phyloP scores from a whole-genome alignment of 2,329 filamentous ascomycete species.

The Arthroderma uncinatum region DNA sequence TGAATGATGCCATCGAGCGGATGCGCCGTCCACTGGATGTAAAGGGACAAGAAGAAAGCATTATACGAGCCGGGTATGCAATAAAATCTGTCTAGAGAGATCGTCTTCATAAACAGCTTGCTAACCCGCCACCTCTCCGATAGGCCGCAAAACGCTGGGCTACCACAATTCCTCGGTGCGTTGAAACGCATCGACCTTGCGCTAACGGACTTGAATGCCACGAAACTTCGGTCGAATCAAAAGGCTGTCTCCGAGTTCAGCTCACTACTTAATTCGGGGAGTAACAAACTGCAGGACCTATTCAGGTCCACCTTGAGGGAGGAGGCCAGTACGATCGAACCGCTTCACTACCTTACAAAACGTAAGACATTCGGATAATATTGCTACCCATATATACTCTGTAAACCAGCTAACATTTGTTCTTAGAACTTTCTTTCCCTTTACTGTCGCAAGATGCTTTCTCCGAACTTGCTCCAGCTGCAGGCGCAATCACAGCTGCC shows the following conservation, averaged over 20 bases:
- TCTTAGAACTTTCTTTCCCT: conserved; percentile 59
- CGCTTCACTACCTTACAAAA: conserved; percentile 86
- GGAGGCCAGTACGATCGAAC: conserved; percentile 70
- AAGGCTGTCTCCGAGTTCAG: conserved; percentile 72
- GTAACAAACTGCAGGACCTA: conserved; percentile 69
- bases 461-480: conserved; percentile 66
- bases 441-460: conserved; percentile 64
- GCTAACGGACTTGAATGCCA: conserved; percentile 70
- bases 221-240: conserved; percentile 88
- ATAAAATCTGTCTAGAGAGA: background rate
- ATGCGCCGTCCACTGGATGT: conserved; percentile 85
- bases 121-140: conserved; percentile 6
- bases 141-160: conserved; percentile 66
- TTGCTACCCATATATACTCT: background rate
- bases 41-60: conserved; percentile 80
- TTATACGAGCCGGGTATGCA: conserved; percentile 64
- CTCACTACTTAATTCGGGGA: conserved; percentile 65
- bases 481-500: conserved; percentile 59
- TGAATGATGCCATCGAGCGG: conserved; percentile 76
- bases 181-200: conserved; percentile 80
- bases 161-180: conserved; percentile 76
- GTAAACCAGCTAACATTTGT: conserved; percentile 9
- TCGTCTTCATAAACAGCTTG: background rate
- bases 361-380: conserved; percentile 37
- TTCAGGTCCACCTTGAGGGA: conserved; percentile 71